Conservation (phyloP, 2,329 filamentous ascomycete species). For the Zymoseptoria crescenta region DNA sequence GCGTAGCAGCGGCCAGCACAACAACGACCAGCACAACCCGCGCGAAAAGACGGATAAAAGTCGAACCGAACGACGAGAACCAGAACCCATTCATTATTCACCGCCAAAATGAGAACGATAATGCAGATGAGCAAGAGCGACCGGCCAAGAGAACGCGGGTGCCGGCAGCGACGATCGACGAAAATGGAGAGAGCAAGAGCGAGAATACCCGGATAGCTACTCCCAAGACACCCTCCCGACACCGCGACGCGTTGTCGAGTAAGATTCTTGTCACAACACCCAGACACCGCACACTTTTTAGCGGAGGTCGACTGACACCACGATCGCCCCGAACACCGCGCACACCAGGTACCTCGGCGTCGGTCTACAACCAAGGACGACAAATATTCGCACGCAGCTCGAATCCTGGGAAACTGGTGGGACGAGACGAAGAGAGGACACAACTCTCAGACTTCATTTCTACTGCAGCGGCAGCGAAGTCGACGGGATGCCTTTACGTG, state of each 20-base stretch:
- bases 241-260: slow-evolving; percentile 67
- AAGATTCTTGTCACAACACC: slow-evolving; percentile 64
- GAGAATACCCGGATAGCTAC: slow-evolving; percentile 29
- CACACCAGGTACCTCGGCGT: slow-evolving; percentile 58
- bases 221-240: slow-evolving; percentile 67
- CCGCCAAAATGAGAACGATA: slow-evolving; percentile 34
- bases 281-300: slow-evolving; percentile 71
- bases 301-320: slow-evolving; percentile 66
- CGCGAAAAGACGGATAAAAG: slow-evolving; percentile 37
- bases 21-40: slow-evolving; percentile 25
- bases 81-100: slow-evolving; percentile 48
- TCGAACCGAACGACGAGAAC: slow-evolving; percentile 59
- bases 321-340: slow-evolving; percentile 68
- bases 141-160: slow-evolving; percentile 30
- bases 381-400: slow-evolving; percentile 79
- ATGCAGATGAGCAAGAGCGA: slow-evolving; percentile 27
- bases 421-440: slow-evolving; percentile 60
- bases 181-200: slow-evolving; percentile 35
- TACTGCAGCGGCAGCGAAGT: slow-evolving; percentile 50
- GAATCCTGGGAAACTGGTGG: slow-evolving; percentile 66
- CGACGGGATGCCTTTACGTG: slow-evolving; percentile 81
- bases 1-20: slow-evolving; percentile 6
- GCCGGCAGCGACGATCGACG: slow-evolving; percentile 27
- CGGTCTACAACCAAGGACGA: slow-evolving; percentile 78
- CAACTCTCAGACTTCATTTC: slow-evolving; percentile 64